phyloP scores from a whole-genome alignment of 495 filamentous ascomycete genomes.

The Trichocladium uniseriatum region DNA sequence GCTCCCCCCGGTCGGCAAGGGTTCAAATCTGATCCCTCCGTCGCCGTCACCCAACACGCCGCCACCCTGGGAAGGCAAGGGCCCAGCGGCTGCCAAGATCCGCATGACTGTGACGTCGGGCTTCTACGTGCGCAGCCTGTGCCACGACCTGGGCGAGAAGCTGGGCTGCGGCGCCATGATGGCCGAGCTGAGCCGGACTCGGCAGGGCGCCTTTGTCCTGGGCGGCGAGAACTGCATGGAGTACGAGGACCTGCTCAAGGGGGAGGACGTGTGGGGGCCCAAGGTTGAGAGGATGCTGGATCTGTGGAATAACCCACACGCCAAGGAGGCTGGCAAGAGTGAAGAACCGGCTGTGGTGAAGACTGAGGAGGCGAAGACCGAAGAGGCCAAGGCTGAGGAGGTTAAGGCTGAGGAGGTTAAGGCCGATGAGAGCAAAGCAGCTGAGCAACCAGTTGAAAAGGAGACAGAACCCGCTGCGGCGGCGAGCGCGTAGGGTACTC shows the following conservation, averaged over 20 bases:
- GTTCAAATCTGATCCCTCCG: constrained; percentile 28
- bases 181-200: constrained; percentile 70
- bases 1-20: constrained; percentile 24
- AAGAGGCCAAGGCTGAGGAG: not conserved
- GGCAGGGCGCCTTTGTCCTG: constrained; percentile 71
- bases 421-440: not conserved
- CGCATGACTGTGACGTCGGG: constrained; percentile 90
- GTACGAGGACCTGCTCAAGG: constrained; percentile 67
- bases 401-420: not conserved
- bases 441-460: not conserved
- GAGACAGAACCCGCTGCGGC: not conserved
- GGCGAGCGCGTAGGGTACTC: not conserved
- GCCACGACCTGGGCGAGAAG: constrained; percentile 82
- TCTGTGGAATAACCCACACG: constrained; percentile 16
- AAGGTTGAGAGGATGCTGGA: constrained; percentile 56
- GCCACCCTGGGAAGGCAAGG: constrained; percentile 38
- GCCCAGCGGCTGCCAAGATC: constrained; percentile 66
- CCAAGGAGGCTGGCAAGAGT: not conserved
- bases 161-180: constrained; percentile 76
- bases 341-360: not conserved
- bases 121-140: constrained; percentile 92
- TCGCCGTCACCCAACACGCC: constrained; percentile 26
- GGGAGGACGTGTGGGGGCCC: constrained; percentile 75
- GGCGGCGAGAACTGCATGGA: constrained; percentile 61
- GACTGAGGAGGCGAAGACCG: not conserved